Base-by-base conservation (phyloP, 306 rosid species). In the Quercus bicolor region DNA sequence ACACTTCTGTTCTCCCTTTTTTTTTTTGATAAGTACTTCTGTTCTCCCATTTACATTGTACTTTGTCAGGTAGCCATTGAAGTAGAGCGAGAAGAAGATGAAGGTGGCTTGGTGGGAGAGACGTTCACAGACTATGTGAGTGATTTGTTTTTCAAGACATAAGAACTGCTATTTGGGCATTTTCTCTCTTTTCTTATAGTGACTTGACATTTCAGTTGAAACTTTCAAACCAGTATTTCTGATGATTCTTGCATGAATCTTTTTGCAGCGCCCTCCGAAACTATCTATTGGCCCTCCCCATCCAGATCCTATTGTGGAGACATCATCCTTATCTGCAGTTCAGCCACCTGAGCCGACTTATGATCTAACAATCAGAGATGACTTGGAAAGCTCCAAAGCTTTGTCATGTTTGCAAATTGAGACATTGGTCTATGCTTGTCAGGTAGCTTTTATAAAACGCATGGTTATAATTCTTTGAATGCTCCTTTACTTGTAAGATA, bases 261-360 rank as follows among this genome's bases (percentile, higher is more conserved):
- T 68, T 77, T 29, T 87, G 91, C 92, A 95, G 98, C 92, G 97
- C 34, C 99, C 99, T 26, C 97, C 98, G 31, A 95, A 93, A 83
- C 82, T 95, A 78, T 93, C 99, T 26, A 93, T 95, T 71, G 98
- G 99, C 76, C 90, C 96, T 56, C 90, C 87, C 37, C 99, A 95
- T 82, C 98, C 99, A 51, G 99, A 95, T 83, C 98, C 98, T 21
- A 88, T 95, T 76, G 98, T 93, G 85, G 99, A 95, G 89, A 95
- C 98, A 68, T 95, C 99, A 28, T 93, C 99, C 56, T 85, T 95
- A 90, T 81, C 99, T 74, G 99, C 98, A 13, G 97, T 95, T 85
- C 99, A 95, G 89, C 99, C 99, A 56, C 99, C 99, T 15, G 99
- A 95, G 85, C 99, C 99, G 24, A 91, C 96, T 55, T 95, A 95